Percentiles rank a stretch among this genome's conserved stretches.
phyloP scores from a whole-genome alignment of 257 asterid genomes.

The Plectranthus barbatus region DNA sequence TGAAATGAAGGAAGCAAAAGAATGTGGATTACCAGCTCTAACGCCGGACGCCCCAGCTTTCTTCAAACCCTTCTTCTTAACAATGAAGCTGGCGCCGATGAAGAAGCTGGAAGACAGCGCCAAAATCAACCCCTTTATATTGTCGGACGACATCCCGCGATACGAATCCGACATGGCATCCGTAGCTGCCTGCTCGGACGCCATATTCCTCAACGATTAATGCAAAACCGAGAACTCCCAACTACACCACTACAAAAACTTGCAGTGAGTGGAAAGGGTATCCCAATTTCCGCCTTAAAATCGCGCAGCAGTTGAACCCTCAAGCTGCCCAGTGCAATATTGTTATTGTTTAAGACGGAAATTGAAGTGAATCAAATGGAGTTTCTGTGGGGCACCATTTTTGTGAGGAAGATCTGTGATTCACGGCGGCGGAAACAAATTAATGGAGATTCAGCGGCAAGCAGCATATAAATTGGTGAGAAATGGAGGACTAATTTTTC shows the following conservation, averaged over 20 bases:
- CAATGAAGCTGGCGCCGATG: slow-evolving; percentile 77
- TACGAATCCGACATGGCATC: slow-evolving; percentile 25
- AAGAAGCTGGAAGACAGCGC: slow-evolving; percentile 75
- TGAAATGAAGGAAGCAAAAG: not conserved
- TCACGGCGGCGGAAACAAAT: not conserved
- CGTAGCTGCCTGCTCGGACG: slow-evolving; percentile 31
- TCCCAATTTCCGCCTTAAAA: slow-evolving; percentile 16
- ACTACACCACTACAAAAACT: slow-evolving; percentile 15
- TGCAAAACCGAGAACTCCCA: not conserved
- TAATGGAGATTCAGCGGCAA: not conserved
- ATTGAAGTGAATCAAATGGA: slow-evolving; percentile 1
- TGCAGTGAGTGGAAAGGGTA: slow-evolving; percentile 6
- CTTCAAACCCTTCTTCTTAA: slow-evolving; percentile 83
- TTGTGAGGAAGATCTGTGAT: slow-evolving; percentile 18
- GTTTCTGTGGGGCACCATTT: not conserved
- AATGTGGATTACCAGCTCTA: slow-evolving; percentile 53
- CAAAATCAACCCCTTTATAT: slow-evolving; percentile 62
- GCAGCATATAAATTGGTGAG: not conserved
- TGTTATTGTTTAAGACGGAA: not conserved
- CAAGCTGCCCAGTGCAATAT: not conserved
- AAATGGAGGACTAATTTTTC: not conserved
- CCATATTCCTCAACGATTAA: slow-evolving; percentile 24
- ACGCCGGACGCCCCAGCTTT: slow-evolving; percentile 78
- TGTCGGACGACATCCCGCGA: slow-evolving; percentile 64
- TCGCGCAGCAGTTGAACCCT: slow-evolving; percentile 1